Base-by-base conservation (phyloP, 2,329 filamentous ascomycete species). In the Escovopsis weberi region DNA sequence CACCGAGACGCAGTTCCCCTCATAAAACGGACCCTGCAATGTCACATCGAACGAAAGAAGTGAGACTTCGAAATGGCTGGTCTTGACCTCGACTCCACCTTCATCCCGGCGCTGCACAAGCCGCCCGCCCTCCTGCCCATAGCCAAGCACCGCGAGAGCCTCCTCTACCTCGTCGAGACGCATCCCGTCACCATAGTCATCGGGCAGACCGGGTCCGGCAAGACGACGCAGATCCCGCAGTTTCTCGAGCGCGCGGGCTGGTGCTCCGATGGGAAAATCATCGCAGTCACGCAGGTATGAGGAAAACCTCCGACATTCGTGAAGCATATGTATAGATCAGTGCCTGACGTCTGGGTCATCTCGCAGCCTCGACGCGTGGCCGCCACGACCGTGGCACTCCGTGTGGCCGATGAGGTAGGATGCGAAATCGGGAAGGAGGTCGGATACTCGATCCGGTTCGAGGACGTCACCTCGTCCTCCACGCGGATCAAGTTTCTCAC, bases 401-500 rank as follows among this genome's bases (percentile, higher is more conserved):
- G 89, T 50, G 89, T 96, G 6, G 89, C 91, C 8, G 84, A 94
- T 58, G 91, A 98, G 61, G 75, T 86, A 59, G 78, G 79, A 42
- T 91, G 85, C 58, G 81, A 87, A 49, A 59, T 96, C 10, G 91
- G 91, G 26, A 86, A 94, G 61, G 82, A 94, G 57, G 83, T 89
- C 23, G 91, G 91, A 42, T 96, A 94, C 59, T 93, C 86, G 1
- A 94, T 96, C 50, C 76, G 78, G 15, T 82, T 98, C 55, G 89
- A 98, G 58, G 89, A 96, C 70, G 75, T 85, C 49, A 94, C 88
- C 5, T 94, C 87, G 18, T 72, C 80, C 15, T 71, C 76, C 32
- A 98, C 91, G 1, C 77, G 77, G 41, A 89, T 98, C 65, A 95
- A 98, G 59, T 96, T 96, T 56, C 66, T 96, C 48, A 98, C 89